Conservation (phyloP, 192 early-diverging fungal genomes). For the Gamsiella multidivaricata region DNA sequence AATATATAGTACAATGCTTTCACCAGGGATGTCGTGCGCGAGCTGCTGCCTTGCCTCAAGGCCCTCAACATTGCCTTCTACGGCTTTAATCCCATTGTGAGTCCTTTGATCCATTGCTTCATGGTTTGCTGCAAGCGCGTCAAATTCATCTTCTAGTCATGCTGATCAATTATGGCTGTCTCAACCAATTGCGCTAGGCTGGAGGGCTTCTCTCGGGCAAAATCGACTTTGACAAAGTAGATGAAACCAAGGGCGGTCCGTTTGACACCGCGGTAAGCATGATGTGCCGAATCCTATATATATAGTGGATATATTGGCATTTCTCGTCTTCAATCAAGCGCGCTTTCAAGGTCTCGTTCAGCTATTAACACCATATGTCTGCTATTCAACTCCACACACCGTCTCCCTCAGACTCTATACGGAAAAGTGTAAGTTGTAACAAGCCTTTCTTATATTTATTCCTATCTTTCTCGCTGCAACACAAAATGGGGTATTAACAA, state of each 20-base stretch:
- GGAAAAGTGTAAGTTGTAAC: conserved; percentile 20
- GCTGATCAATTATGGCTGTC: background rate
- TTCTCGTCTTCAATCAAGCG: background rate
- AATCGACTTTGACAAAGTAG: conserved; percentile 12
- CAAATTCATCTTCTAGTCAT: too few relatives aligned
- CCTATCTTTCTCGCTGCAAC: too few relatives aligned
- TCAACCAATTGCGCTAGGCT: conserved; percentile 7
- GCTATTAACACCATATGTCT: too few relatives aligned
- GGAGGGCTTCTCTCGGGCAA: conserved; percentile 23
- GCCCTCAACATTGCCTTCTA: conserved; percentile 26
- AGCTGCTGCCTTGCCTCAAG: conserved; percentile 35
- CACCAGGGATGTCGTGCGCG: conserved; percentile 7
- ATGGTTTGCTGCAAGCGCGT: too few relatives aligned
- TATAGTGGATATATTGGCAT: too few relatives aligned
- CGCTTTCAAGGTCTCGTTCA: too few relatives aligned
- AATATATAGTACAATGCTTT: conserved; percentile 24
- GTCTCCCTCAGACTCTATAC: conserved; percentile 8
- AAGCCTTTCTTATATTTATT: too few relatives aligned
- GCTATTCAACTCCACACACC: background rate
- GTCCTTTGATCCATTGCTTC: background rate
- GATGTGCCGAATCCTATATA: too few relatives aligned
- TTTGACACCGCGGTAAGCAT: conserved; percentile 7
- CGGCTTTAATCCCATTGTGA: conserved; percentile 27
- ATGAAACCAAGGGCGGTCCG: background rate
- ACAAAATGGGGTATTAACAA: too few relatives aligned